A percentile compares a stretch with the other conserved stretches of the same genome.
Evolutionary conservation across 1,139 yeast species (phyloP).

Genomic region (Meyerozyma athensensis): DNA sequence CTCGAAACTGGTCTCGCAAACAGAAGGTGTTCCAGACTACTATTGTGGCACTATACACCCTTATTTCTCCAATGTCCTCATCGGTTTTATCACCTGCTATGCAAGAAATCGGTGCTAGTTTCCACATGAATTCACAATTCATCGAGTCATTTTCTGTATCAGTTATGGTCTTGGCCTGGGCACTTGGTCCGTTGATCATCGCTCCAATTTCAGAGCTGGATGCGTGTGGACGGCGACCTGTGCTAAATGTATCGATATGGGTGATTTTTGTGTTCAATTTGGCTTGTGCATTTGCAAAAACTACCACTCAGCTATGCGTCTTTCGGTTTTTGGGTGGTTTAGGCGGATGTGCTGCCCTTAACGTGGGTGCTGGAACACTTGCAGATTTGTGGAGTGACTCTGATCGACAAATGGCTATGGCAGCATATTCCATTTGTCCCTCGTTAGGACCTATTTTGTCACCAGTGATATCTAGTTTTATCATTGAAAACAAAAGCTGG

Average conservation of each 20-base stretch:
- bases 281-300: slow-evolving; percentile 53
- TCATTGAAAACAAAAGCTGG: slow-evolving; percentile 24
- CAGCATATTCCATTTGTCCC: slow-evolving; percentile 57
- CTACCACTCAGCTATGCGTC: slow-evolving; percentile 51
- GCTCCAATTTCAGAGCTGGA: slow-evolving; percentile 60
- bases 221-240: slow-evolving; percentile 45
- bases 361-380: slow-evolving; percentile 68
- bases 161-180: slow-evolving; percentile 60
- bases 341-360: slow-evolving; percentile 62
- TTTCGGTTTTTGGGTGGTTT: slow-evolving; percentile 59
- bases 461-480: slow-evolving; percentile 30
- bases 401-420: slow-evolving; percentile 53
- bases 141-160: slow-evolving; percentile 49
- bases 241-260: slow-evolving; percentile 48
- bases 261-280: slow-evolving; percentile 49
- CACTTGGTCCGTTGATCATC: slow-evolving; percentile 53
- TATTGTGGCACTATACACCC: slow-evolving; percentile 50
- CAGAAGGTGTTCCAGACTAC: slow-evolving; percentile 41
- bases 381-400: slow-evolving; percentile 57
- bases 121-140: slow-evolving; percentile 33
- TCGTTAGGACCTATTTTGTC: slow-evolving; percentile 36
- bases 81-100: slow-evolving; percentile 59
- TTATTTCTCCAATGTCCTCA: slow-evolving; percentile 56
- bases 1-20: slow-evolving; percentile 51
- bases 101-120: slow-evolving; percentile 36